Evolutionary conservation across 306 rosid genomes (phyloP), one percentile per base, ranked within the genome.

Genomic region (Elaeagnus macrophylla): DNA sequence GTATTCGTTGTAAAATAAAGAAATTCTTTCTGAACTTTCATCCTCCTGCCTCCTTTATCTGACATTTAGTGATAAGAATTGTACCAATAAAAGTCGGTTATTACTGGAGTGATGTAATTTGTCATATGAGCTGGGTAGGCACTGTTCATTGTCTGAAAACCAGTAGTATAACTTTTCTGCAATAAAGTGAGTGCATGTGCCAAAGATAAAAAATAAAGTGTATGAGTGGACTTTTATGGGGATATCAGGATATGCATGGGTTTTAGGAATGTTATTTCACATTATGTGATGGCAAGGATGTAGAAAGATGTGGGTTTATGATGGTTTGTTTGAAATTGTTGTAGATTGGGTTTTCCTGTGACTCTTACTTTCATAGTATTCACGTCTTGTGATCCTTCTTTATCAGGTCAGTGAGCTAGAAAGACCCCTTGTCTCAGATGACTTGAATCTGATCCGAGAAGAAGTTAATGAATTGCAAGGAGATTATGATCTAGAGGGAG

Each of bases 401-500:
- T 71, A n/a, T n/a, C n/a, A 83, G 77, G 75, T 32, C 51, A 55
- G 66, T 61, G 96, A 87, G 58, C 78, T 87, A 25, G 99, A 87
- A 59, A 79, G 89, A 61, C 96, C 96, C 48, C 88, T 93, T 55
- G 87, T 87, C 41, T 65, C 61, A 13, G 84, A 80, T 56, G 81
- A 54, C 55, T 65, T 14, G 7, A 67, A 68, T 69, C 65, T 9
- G 7, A 62, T 63, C 43, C 67, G 39, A 44, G 63, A 65, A 72
- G 79, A 42, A 60, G 54, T 13, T 41, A 53, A 63, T 67, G 95
- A 82, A 72, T 66, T 81, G 59, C 83, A 73, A 16, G 72, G 84
- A 48, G 95, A 80, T 69, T 82, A 80, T 50, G 88, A 93, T 81
- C 86, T 82, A 48, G 96, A 87, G 77, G 99, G 95, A 63, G 95